Conservation (phyloP, 495 filamentous ascomycete genomes). For the Penicillium atrosanguineum region DNA sequence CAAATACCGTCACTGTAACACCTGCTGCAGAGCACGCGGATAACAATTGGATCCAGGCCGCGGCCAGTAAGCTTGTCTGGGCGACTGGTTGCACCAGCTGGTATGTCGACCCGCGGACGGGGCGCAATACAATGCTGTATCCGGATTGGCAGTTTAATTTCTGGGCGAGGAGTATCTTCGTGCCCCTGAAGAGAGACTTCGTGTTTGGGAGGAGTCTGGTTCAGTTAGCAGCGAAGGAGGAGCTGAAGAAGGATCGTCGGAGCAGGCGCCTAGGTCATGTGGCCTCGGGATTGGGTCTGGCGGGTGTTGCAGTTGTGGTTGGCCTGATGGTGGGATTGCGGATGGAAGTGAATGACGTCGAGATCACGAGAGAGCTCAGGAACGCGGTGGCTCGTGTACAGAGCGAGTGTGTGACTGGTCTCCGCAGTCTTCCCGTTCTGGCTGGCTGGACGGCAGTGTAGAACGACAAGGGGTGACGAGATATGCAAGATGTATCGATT, state of each 20-base stretch:
- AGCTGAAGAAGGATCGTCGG: background rate
- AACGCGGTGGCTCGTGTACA: background rate
- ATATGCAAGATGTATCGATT: background rate
- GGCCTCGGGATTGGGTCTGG: background rate
- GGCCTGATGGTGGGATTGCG: background rate
- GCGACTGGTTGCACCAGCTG: conserved; percentile 19
- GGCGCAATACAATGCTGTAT: conserved; percentile 22
- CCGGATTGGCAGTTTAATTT: conserved; percentile 21
- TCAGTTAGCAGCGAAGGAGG: background rate
- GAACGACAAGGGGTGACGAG: background rate
- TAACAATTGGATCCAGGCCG: conserved; percentile 11
- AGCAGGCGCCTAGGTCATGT: background rate
- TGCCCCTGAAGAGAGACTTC: background rate
- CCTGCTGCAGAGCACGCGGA: conserved; percentile 10
- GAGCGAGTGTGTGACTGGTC: background rate
- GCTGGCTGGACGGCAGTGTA: background rate
- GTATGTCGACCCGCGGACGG: conserved; percentile 16
- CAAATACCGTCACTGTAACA: conserved; percentile 19
- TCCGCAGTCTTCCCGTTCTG: background rate
- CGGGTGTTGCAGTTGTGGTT: background rate
- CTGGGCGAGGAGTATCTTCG: conserved; percentile 14
- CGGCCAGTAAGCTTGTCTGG: conserved; percentile 19
- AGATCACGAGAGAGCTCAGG: background rate
- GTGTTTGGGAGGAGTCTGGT: background rate
- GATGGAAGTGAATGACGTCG: background rate